Evolutionary conservation across 2,329 filamentous ascomycete genomes (phyloP).

Genomic region (Aspergillus sp.): DNA sequence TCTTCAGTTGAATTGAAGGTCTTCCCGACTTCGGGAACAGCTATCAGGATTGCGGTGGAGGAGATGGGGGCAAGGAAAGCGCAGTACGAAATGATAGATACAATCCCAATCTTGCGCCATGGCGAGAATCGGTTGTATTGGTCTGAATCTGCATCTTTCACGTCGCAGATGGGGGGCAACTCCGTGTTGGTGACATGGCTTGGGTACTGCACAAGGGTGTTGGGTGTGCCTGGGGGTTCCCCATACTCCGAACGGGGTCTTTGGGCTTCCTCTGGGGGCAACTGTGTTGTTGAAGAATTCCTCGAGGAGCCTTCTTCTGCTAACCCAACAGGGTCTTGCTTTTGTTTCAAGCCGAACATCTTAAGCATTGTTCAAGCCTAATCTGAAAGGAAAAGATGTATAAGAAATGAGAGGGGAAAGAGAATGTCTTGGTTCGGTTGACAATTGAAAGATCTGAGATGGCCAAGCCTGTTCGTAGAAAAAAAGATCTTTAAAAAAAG

Average conservation of each 20-base stretch:
- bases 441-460: not conserved
- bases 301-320: conserved; percentile 7
- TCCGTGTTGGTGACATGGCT: conserved; percentile 29
- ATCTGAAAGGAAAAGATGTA: not conserved
- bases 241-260: conserved; percentile 8
- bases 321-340: conserved; percentile 2
- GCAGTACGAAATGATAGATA: conserved; percentile 62
- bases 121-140: conserved; percentile 58
- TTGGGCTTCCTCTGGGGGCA: conserved; percentile 6
- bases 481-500: not conserved
- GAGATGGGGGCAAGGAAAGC: conserved; percentile 68
- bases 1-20: conserved; percentile 58
- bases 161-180: conserved; percentile 16
- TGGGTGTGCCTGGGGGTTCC: conserved; percentile 8
- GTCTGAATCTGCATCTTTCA: conserved; percentile 40
- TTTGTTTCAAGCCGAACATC: not conserved
- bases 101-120: conserved; percentile 58
- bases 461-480: not conserved
- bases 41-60: conserved; percentile 64
- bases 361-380: conserved; percentile 1
- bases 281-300: conserved; percentile 7
- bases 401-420: not conserved
- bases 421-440: not conserved
- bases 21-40: conserved; percentile 63
- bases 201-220: conserved; percentile 22